Conservation (phyloP, 352 stramenopile genomes). For the Phytophthora parvispora region DNA sequence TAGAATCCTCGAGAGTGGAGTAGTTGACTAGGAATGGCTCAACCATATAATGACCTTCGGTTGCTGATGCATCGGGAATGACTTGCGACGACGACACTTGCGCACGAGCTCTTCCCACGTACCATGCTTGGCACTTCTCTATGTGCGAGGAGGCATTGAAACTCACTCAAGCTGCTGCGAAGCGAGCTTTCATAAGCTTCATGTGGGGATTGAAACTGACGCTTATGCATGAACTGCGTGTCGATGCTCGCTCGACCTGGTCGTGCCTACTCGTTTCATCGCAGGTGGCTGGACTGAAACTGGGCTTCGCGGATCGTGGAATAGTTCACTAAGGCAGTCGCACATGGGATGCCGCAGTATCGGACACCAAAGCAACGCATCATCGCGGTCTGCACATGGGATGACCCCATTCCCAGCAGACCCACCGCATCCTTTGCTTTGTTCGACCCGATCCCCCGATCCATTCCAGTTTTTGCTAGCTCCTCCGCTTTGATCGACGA, state of each 20-base stretch:
- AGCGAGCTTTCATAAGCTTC: too few species aligned
- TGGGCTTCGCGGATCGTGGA: conserved; percentile 3
- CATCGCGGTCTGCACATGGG: background rate
- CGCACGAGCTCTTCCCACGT: conserved; percentile 4
- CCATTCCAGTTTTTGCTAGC: conserved; percentile 25
- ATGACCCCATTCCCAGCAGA: background rate
- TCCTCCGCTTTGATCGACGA: background rate
- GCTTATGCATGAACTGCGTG: background rate
- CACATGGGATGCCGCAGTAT: conserved; percentile 8
- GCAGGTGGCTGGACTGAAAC: conserved; percentile 1
- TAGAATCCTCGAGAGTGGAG: conserved; percentile 38
- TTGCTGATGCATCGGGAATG: background rate
- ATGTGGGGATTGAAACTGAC: conserved; percentile 12
- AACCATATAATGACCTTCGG: background rate
- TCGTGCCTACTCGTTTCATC: background rate
- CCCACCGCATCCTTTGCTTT: too few species aligned
- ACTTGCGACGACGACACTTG: conserved; percentile 14
- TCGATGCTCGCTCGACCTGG: conserved; percentile 12
- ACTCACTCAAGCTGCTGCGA: too few species aligned
- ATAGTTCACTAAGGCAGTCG: background rate
- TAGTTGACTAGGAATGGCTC: conserved; percentile 16
- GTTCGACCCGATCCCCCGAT: too few species aligned
- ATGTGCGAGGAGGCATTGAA: background rate
- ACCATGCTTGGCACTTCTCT: background rate
- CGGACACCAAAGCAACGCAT: conserved; percentile 1